Conservation (phyloP, 177 flowering plant species). For the Vitis hybrid region DNA sequence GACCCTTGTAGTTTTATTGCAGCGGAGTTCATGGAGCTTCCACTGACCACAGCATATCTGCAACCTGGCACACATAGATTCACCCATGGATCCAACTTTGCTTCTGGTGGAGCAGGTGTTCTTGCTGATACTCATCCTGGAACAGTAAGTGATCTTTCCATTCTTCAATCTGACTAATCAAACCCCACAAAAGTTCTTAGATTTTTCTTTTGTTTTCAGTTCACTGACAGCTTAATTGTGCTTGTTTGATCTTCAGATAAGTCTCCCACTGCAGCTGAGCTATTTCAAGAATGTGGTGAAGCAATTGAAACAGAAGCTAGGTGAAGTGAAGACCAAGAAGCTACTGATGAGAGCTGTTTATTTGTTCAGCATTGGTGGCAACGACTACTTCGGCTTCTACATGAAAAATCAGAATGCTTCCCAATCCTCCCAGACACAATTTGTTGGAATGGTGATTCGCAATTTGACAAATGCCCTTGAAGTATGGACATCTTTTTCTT, state of each 20-base stretch:
- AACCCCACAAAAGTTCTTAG: too few relatives aligned
- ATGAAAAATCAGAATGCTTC: neutral
- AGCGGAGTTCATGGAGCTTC: too few relatives aligned
- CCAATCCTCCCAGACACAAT: neutral
- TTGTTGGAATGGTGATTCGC: conserved; percentile 20
- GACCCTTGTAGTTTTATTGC: too few relatives aligned
- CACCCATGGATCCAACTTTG: conserved; percentile 22
- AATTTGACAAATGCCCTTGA: conserved; percentile 12
- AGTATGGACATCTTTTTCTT: neutral
- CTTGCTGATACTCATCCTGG: neutral
- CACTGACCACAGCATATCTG: too few relatives aligned
- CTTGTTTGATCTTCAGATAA: neutral
- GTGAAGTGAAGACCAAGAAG: conserved; percentile 4
- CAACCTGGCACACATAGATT: neutral
- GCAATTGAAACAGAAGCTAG: conserved; percentile 3
- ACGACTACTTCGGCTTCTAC: conserved; percentile 18
- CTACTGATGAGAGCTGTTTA: conserved; percentile 15
- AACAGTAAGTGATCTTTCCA: too few relatives aligned
- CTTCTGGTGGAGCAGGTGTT: conserved; percentile 18
- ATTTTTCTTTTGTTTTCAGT: too few relatives aligned
- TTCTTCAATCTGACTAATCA: too few relatives aligned
- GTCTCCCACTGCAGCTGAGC: conserved; percentile 5
- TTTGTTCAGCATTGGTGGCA: conserved; percentile 20
- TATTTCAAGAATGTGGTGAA: conserved; percentile 8
- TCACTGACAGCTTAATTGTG: neutral